Evolutionary conservation across 495 filamentous ascomycete species (phyloP).

Genomic region (Tuber umbilicatum): DNA sequence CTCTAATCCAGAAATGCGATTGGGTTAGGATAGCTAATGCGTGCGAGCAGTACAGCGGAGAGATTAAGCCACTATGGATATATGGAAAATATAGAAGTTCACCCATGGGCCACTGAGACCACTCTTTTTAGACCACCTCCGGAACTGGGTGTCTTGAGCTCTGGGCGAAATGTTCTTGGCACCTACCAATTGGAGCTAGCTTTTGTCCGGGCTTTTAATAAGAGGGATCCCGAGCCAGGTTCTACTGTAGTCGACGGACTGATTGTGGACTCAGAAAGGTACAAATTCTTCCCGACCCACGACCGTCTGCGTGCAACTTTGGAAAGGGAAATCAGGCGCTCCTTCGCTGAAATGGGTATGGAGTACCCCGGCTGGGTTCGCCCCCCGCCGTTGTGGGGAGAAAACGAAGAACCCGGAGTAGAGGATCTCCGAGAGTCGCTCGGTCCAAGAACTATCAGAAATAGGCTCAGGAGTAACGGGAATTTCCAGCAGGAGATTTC

Average conservation of each 20-base stretch:
- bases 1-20: neutral
- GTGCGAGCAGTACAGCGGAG: slow-evolving; percentile 15
- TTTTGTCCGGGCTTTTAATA: neutral
- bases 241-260: neutral
- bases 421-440: neutral
- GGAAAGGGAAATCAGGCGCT: neutral
- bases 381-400: neutral
- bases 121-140: slow-evolving; percentile 26
- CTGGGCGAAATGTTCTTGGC: neutral
- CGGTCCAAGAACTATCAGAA: neutral
- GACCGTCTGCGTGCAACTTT: neutral
- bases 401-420: neutral
- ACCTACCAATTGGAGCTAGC: neutral
- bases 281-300: neutral
- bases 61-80: slow-evolving; percentile 33
- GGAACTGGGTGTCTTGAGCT: neutral
- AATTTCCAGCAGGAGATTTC: neutral
- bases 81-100: slow-evolving; percentile 10
- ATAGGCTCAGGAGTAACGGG: neutral
- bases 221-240: neutral
- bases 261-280: neutral
- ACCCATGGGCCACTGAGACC: slow-evolving; percentile 28
- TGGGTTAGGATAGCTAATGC: neutral
- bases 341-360: neutral
- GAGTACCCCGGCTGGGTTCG: neutral